Base-by-base conservation (phyloP, 225 moss, liverwort and hornwort species). In the Marchantia polymorpha region DNA sequence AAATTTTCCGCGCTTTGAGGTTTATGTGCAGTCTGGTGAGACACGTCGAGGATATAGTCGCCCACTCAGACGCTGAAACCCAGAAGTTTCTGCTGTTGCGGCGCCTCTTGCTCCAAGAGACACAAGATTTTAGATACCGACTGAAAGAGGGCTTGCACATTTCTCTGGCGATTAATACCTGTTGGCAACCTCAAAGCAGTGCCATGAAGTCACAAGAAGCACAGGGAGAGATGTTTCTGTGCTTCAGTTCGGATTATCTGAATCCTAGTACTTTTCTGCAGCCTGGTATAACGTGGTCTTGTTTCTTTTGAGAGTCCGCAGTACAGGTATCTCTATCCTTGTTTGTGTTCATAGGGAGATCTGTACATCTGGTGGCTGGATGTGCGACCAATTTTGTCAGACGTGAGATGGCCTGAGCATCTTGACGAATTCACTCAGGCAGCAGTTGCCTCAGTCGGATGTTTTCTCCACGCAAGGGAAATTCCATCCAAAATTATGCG, bases 1-100 rank as follows among this genome's bases (percentile, higher is more conserved):
- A 75, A 72, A 22, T 39, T 46, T 60, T 76, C 47, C 47, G 59
- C 23, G 63, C 50, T 77, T 77, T 64, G 77, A 64, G 48, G 77
- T 77, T 47, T 64, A 26, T 77, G 63, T 65, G 64, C 64, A 64
- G 23, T 64, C 48, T 23, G 49, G 16, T 77, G 59, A 46, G 64
- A 20, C 47, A 60, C 46, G 31, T 12, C 19, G 7, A 58, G 30
- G 60, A 30, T 77, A 63, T 29, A 46, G 46, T 61, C 5, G 48
- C 63, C 69, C 58, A 31, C 14, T 23, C 39, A 3, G 13, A 31
- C 69, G 46, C 10, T 15, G 29, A 48, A 52, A 26, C 15, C 15
- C 47, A 3, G 64, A 63, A 39, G 17, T 8, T 77, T 77, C 29
- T 64, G 77, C 77, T 48, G 16, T 12, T 49, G 77, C 49, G 61